Base-by-base conservation (phyloP, 441 rosid genomes). In the Populus hybrid region DNA sequence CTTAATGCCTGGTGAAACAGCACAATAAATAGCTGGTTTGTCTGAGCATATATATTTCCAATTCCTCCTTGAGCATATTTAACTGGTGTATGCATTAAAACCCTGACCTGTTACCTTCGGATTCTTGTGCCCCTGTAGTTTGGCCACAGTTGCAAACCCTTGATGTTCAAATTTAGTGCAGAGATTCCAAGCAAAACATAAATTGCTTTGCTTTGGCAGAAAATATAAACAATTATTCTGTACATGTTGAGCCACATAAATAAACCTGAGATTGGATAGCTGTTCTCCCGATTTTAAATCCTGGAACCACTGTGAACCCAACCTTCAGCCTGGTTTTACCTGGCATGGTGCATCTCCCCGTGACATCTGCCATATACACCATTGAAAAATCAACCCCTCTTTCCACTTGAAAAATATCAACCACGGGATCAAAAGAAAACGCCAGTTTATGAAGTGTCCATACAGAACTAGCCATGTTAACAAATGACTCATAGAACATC, bases 371-470 rank as follows among this genome's bases (percentile, higher is more conserved):
- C 99, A 92, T 94, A 67, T 89, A 90, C 31, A 95, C 91, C 80
- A 91, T 90, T 0, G 97, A 89, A 80, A 90, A 95, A 78, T 93
- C 86, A 67, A 86, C 86, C 3, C 94, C 95, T 79, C 67, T 86
- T 63, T 81, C 76, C 50, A 91, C 90, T 84, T 83, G 93, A 80
- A 92, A 95, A 79, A 92, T 87, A 18, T 88, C 88, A 50, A 90
- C 97, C 67, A 83, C 85, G 0, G 94, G 91, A 50, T 89, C 86
- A 10, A 90, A 92, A 0, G 97, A 89, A 84, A 94, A 90, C 10
- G 95, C 98, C 31, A 95, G 82, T 79, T 91, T 93, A 76, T 95
- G 98, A 50, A 95, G 87, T 24, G 90, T 88, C 99, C 98, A 95
- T 29, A 91, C 86, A 50, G 93, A 83, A 81, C 86, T 92, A 33